Evolutionary conservation across 1,284 basidiomycete genomes (phyloP), one percentile per base, ranked within the genome.

Genomic region (Naganishia sp.): DNA sequence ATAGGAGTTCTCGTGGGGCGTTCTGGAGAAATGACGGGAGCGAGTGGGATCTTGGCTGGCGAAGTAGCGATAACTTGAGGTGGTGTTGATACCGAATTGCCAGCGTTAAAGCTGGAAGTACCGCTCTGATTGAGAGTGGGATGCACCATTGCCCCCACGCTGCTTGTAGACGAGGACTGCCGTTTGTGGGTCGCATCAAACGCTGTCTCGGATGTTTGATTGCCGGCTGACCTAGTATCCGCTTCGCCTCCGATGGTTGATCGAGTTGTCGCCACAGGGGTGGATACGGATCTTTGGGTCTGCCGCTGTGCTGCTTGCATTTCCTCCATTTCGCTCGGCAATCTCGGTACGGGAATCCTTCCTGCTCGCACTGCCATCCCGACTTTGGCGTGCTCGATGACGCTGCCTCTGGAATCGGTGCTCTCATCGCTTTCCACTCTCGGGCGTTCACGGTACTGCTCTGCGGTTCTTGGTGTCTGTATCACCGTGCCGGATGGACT

Each of bases 21-120:
- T 28, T 79, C 81, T 5, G 83, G 81, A 11, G 81, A 80, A 43
- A 84, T 79, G 70, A 86, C 85, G 10, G 75, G 69, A 64, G 85
- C 76, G 77, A 85, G 83, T 42, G 86, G 66, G 46, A 70, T 87
- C 43, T 45, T 59, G 43, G 23, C 80, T 73, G 43, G 23, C 33
- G 46, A 55, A 23, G 59, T 15, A 6, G 42, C 53, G 36, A 46
- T 33, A 7, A 63, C 43, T 9, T 83, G 77, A 25, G 81, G 71
- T 64, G 80, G 57, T 50, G 79, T 73, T 39, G 82, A 75, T 5
- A 77, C 70, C 18, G 75, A 59, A 31, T 72, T 60, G 21, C 78
- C 63, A 25, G 46, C 56, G 42, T 21, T 48, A 5, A 67, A 64
- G 23, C 64, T 50, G 15, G 64, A 43, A 13, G 57, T 44, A 28